Evolutionary conservation across 768 basidiomycete genomes (phyloP), one percentile per base, ranked within the genome.

Genomic region (Termitomyces sp.): DNA sequence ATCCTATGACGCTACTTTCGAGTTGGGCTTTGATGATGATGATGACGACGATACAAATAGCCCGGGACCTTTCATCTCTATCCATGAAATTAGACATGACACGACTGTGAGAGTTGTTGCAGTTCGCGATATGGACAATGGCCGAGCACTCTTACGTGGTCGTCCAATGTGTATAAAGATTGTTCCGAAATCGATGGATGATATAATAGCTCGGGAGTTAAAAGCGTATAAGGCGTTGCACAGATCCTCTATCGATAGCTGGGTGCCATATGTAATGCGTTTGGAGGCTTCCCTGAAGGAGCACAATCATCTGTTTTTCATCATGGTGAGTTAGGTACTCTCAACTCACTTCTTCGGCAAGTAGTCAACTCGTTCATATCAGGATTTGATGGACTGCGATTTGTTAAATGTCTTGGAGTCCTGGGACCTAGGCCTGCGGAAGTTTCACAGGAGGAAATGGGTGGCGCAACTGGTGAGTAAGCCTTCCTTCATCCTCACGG

Each of bases 311-410:
- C 50, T 78, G 36, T 73, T 69, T 60, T 76, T 80, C 16, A 72
- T 68, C 4, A 79, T 80, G 77, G 78, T 75, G 58, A 60, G 73
- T 64, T 28, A 60, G 73, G 63, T 28, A 38, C 12, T 38, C 0
- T 30, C n/a, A 57, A 16, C 12, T 28, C 18, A 30, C n/a, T 36
- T 52, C 36, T 36, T 35, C 26, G 5, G 16, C 2, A 47, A 35
- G 35, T 16, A 28, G 33, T 2, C 13, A 32, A 14, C 26, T 48
- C 16, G 49, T 56, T 10, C 16, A 56, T 38, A 20, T 12, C 3
- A 79, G 78, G 75, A 75, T 53, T 67, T 79, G 32, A 75, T 79
- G 78, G 53, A 68, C 4, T 67, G 66, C 23, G 76, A 79, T 40
- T 63, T 80, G 20, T 53, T 63, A 32, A 62, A 67, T n/a, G 68